Percentiles rank a stretch among this genome's conserved stretches.
These are phyloP conservation scores for Vigna reflexopilosa DNA, from an alignment of 306 rosid species.

Conservation along the genomic window DNA sequence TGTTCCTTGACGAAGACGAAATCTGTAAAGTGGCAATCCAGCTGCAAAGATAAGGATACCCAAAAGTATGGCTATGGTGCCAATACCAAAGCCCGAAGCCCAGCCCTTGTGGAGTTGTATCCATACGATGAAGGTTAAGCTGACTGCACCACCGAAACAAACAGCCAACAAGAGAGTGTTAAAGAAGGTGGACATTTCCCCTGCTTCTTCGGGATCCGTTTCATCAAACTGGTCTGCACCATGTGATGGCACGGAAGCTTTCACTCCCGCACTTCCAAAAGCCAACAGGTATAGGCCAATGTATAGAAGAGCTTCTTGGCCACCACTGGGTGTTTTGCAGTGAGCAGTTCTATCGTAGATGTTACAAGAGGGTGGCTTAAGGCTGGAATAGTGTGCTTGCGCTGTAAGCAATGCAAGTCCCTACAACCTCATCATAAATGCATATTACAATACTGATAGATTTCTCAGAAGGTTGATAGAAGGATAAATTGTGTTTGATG, in stretches of 20 bases:
- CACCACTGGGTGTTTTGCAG: slow-evolving; percentile 57
- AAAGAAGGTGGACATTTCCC: slow-evolving; percentile 79
- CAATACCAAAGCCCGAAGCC: slow-evolving; percentile 87
- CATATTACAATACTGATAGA: neutral
- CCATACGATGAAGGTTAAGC: slow-evolving; percentile 84
- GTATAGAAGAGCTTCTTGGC: slow-evolving; percentile 66
- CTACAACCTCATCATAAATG: slow-evolving; percentile 41
- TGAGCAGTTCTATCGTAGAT: slow-evolving; percentile 39
- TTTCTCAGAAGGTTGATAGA: neutral
- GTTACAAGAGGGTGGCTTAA: slow-evolving; percentile 67
- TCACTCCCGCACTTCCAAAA: slow-evolving; percentile 69
- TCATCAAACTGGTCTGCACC: slow-evolving; percentile 95
- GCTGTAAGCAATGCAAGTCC: slow-evolving; percentile 67
- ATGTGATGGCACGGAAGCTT: slow-evolving; percentile 84
- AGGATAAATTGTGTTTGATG: neutral
- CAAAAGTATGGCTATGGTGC: slow-evolving; percentile 61
- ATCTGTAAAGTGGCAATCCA: slow-evolving; percentile 78
- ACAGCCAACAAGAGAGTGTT: slow-evolving; percentile 68
- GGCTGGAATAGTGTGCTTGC: slow-evolving; percentile 78
- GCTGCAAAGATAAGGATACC: slow-evolving; percentile 55
- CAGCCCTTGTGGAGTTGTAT: slow-evolving; percentile 79
- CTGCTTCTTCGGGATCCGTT: slow-evolving; percentile 72
- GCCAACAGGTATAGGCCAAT: slow-evolving; percentile 71
- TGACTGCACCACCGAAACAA: slow-evolving; percentile 70
- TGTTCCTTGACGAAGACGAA: slow-evolving; percentile 61